Conservation (phyloP, 306 rosid species). For the Prunus mira region DNA sequence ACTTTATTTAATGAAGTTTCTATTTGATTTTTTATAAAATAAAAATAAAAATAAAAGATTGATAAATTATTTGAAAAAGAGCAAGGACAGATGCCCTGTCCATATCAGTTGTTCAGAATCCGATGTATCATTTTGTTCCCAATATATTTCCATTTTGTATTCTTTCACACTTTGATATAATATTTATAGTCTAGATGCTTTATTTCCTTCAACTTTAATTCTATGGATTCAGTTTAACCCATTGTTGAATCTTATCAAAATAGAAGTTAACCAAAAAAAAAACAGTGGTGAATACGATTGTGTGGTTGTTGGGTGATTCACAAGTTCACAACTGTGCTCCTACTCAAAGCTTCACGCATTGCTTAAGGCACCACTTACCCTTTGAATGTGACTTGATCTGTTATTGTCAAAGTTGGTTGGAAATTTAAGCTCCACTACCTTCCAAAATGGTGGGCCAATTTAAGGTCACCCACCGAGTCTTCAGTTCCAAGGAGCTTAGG, state of each 20-base stretch:
- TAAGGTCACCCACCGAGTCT: neutral
- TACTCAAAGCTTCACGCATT: neutral
- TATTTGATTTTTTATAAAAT: too few species aligned
- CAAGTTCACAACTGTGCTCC: neutral
- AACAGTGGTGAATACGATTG: neutral
- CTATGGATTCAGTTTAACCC: neutral
- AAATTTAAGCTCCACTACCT: neutral
- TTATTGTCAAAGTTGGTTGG: neutral
- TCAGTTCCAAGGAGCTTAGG: neutral
- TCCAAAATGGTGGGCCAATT: neutral
- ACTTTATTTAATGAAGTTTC: too few species aligned
- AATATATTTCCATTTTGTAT: neutral
- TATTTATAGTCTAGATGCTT: neutral
- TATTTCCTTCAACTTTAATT: neutral
- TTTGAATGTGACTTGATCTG: neutral
- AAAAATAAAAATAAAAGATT: neutral
- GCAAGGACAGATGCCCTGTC: neutral
- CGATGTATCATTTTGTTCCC: neutral
- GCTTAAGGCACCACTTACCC: too few species aligned
- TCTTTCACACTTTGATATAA: neutral
- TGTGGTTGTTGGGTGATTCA: neutral
- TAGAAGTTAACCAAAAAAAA: too few species aligned
- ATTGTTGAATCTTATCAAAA: neutral
- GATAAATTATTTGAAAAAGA: neutral
- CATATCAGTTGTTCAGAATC: neutral